Conservation (phyloP, 2,329 filamentous ascomycete genomes). For the Epichloe aotearoae region DNA sequence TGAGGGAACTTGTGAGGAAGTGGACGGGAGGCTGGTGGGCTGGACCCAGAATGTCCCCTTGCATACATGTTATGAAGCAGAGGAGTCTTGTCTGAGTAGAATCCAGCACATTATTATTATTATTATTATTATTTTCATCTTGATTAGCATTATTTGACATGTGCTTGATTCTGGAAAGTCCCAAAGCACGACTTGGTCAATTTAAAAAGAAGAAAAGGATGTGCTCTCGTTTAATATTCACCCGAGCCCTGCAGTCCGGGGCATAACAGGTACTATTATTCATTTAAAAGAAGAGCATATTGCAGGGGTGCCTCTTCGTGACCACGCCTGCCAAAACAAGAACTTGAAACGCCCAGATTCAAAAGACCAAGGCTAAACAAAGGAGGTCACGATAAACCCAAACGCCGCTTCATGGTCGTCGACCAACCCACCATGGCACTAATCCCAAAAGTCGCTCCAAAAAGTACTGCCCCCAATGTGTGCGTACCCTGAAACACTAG, state of each 20-base stretch:
- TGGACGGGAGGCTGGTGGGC: constrained; percentile 50
- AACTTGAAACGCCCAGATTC: too few species aligned
- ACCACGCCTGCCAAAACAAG: too few species aligned
- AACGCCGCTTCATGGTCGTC: neutral
- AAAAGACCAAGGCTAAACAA: too few species aligned
- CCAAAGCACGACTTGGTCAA: too few species aligned
- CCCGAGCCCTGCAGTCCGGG: neutral
- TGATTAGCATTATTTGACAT: too few species aligned
- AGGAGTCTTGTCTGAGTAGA: neutral
- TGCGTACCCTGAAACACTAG: neutral
- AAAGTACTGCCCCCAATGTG: neutral
- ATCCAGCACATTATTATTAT: neutral
- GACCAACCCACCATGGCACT: neutral
- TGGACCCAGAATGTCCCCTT: constrained; percentile 46
- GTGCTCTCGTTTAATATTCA: neutral
- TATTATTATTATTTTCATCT: too few species aligned
- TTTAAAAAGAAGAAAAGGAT: neutral
- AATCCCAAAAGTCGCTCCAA: neutral
- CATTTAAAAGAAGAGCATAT: neutral
- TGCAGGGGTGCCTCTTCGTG: neutral
- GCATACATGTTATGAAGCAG: constrained; percentile 35
- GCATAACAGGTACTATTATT: neutral
- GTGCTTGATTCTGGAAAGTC: too few species aligned
- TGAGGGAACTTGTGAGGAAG: constrained; percentile 28
- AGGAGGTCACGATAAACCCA: neutral